A percentile compares a stretch with the other conserved stretches of the same genome.
phyloP scores from a whole-genome alignment of 371 early-diverging fungal species.

The Umbelopsis sp. region DNA sequence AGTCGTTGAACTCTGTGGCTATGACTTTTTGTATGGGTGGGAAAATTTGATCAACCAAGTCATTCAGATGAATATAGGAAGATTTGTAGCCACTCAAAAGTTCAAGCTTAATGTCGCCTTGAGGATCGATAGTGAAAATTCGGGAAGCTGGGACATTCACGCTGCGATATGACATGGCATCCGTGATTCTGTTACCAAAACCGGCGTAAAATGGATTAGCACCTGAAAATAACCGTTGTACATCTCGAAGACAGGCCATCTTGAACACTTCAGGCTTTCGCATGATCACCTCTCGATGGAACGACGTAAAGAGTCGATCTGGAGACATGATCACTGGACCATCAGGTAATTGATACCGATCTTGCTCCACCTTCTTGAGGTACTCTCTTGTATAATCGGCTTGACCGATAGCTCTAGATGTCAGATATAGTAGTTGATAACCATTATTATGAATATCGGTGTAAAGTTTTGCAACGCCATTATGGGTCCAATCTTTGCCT shows the following conservation, averaged over 20 bases:
- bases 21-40: constrained; percentile 67
- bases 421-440: constrained; percentile 96
- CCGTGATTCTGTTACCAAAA: constrained; percentile 97
- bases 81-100: constrained; percentile 82
- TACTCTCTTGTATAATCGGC: constrained; percentile 92
- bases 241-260: constrained; percentile 95
- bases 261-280: constrained; percentile 98
- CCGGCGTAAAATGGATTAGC: constrained; percentile 96
- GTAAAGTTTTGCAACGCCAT: constrained; percentile 96
- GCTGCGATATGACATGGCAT: constrained; percentile 93
- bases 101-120: constrained; percentile 93
- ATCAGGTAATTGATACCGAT: constrained; percentile 87
- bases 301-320: constrained; percentile 92
- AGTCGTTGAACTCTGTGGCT: constrained; percentile 82
- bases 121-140: constrained; percentile 97
- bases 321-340: constrained; percentile 99
- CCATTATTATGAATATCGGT: constrained; percentile 95
- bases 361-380: constrained; percentile 90
- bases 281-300: constrained; percentile 95
- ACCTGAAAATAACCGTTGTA: constrained; percentile 82
- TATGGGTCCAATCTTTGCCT: constrained; percentile 99
- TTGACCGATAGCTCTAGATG: constrained; percentile 97
- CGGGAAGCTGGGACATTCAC: constrained; percentile 93
- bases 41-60: constrained; percentile 96
- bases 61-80: constrained; percentile 87